Percentiles rank a stretch among this genome's conserved stretches.
Evolutionary conservation across 768 basidiomycete genomes (phyloP).

Genomic region (Postia placenta): DNA sequence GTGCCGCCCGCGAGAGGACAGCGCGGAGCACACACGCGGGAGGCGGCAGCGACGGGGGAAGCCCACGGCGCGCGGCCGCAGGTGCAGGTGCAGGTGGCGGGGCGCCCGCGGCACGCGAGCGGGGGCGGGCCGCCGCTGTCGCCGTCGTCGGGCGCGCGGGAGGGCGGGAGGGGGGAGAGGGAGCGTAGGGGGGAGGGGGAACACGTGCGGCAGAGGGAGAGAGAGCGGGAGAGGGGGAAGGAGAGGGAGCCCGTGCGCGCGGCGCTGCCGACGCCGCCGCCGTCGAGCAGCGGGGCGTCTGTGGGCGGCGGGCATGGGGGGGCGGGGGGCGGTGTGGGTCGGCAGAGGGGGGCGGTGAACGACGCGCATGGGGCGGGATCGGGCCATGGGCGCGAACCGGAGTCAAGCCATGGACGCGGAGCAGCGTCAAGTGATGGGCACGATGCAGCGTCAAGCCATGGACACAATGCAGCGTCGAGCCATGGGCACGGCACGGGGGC

Average conservation of each 20-base stretch:
- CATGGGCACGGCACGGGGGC: background rate
- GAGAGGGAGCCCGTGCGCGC: background rate
- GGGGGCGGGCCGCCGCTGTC: background rate
- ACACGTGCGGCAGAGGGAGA: background rate
- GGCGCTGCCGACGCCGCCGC: background rate
- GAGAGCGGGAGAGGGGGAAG: constrained; percentile 4
- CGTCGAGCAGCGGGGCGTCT: background rate
- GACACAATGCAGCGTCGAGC: background rate
- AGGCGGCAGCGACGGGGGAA: background rate
- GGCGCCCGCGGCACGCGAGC: background rate
- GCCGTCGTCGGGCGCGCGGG: background rate
- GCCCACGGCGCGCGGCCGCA: background rate
- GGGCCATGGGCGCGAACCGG: background rate
- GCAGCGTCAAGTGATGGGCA: background rate
- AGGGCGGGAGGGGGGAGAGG: background rate
- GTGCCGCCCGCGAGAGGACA: background rate
- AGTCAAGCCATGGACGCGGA: background rate
- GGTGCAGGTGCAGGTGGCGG: background rate
- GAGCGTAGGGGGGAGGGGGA: background rate
- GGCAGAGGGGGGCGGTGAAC: background rate
- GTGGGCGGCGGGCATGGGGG: background rate
- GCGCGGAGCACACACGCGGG: background rate
- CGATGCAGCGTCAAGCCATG: background rate
- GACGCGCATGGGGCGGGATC: background rate
- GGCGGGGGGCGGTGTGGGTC: background rate